These are phyloP conservation scores for Metschnikowia koreensis DNA, from an alignment of 805 yeast genomes.

Conservation along the genomic window DNA sequence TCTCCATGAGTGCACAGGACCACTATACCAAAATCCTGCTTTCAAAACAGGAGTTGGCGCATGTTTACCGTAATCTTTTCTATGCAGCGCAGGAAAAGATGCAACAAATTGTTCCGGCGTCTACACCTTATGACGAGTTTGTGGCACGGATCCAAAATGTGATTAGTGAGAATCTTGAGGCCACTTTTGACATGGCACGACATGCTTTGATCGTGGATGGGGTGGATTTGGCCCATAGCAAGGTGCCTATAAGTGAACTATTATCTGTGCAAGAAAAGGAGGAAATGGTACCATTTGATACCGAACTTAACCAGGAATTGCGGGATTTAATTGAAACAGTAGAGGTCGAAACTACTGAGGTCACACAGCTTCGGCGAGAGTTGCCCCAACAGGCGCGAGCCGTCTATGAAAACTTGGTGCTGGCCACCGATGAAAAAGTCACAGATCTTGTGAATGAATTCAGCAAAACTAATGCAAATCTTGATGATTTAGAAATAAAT, in stretches of 20 bases:
- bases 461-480: conserved; percentile 10
- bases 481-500: not conserved
- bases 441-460: conserved; percentile 26
- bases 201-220: conserved; percentile 62
- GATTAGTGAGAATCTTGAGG: conserved; percentile 47
- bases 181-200: conserved; percentile 56
- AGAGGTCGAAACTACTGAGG: conserved; percentile 59
- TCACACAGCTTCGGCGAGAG: conserved; percentile 53
- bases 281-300: conserved; percentile 69
- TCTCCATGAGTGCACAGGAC: conserved; percentile 20
- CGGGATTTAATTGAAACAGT: conserved; percentile 56
- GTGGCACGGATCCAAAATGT: conserved; percentile 41
- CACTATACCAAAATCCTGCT: conserved; percentile 47
- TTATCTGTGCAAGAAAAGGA: conserved; percentile 30
- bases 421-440: conserved; percentile 31
- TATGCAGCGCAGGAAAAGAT: conserved; percentile 44
- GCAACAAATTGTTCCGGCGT: conserved; percentile 47
- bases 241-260: conserved; percentile 22
- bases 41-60: conserved; percentile 51
- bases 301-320: conserved; percentile 56
- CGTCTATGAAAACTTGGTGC: conserved; percentile 35
- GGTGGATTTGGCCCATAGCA: conserved; percentile 29
- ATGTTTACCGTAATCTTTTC: conserved; percentile 44
- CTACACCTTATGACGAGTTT: conserved; percentile 43
- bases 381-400: conserved; percentile 45